Conservation (phyloP, 768 basidiomycete genomes). For the Agrocybe praecox region DNA sequence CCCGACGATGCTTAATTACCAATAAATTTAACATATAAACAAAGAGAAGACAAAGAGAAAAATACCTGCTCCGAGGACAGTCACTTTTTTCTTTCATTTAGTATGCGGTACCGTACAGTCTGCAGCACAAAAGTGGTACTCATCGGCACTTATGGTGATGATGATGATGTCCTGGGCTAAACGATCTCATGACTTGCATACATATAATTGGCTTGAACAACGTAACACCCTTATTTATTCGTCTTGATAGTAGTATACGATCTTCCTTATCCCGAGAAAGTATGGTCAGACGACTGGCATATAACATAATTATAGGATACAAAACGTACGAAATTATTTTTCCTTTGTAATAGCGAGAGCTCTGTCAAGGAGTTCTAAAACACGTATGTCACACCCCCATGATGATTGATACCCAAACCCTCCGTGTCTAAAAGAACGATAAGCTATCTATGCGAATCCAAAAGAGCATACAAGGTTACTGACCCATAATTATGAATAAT, state of each 20-base stretch:
- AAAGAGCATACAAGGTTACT: conserved; percentile 1
- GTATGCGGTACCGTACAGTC: no score
- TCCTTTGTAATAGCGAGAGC: not conserved
- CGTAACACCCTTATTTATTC: not conserved
- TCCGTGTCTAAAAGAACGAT: conserved; percentile 9
- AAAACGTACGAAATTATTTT: not conserved
- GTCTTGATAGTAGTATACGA: no score
- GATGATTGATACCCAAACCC: conserved; percentile 14
- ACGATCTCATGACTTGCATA: not conserved
- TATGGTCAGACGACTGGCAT: no score
- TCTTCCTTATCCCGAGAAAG: no score
- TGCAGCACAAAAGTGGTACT: no score
- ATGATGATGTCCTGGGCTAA: no score
- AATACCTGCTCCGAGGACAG: conserved; percentile 39
- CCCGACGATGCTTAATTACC: conserved; percentile 79
- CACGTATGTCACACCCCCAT: conserved; percentile 13
- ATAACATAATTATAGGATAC: no score
- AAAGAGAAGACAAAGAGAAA: not conserved
- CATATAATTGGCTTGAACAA: no score
- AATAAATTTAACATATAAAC: no score
- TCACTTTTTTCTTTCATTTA: conserved; percentile 22
- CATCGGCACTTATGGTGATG: no score
- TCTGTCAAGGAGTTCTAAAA: conserved; percentile 10
- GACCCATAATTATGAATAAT: conserved; percentile 37
- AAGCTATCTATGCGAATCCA: not conserved